These are phyloP conservation scores for Podospora appendiculata DNA, from an alignment of 495 filamentous ascomycete species.

Conservation along the genomic window DNA sequence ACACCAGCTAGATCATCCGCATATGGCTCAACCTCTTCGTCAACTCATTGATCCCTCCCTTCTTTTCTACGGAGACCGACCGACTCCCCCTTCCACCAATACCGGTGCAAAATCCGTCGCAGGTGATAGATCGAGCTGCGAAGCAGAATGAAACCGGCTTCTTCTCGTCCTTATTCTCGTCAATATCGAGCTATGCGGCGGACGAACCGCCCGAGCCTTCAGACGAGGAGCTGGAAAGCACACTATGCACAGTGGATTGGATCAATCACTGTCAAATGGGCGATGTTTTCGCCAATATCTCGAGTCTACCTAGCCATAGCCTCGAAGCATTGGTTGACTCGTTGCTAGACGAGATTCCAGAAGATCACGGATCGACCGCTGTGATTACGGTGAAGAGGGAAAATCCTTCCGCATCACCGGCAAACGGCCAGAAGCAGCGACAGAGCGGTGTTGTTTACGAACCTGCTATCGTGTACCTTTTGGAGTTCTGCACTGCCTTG, in stretches of 20 bases:
- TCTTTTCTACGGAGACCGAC: conserved; percentile 63
- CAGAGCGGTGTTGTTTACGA: conserved; percentile 64
- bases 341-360: conserved; percentile 76
- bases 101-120: conserved; percentile 82
- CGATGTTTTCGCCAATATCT: conserved; percentile 76
- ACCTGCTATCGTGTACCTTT: conserved; percentile 74
- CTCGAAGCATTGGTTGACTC: conserved; percentile 62
- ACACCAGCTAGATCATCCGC: conserved; percentile 58
- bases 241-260: conserved; percentile 87
- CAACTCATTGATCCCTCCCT: conserved; percentile 85
- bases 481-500: conserved; percentile 83
- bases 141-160: conserved; percentile 72
- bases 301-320: conserved; percentile 61
- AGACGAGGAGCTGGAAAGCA: conserved; percentile 94
- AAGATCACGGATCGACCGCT: conserved; percentile 62
- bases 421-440: conserved; percentile 49
- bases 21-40: conserved; percentile 95
- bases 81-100: conserved; percentile 74
- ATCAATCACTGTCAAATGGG: conserved; percentile 82
- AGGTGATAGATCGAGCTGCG: conserved; percentile 81
- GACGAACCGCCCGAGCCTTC: conserved; percentile 97
- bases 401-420: conserved; percentile 46
- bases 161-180: conserved; percentile 88
- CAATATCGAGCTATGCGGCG: conserved; percentile 96
- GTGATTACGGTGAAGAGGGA: conserved; percentile 88